A percentile compares a stretch with the other conserved stretches of the same genome.
These are phyloP conservation scores for Viola odorata DNA, from an alignment of 345 rosid genomes.

Conservation along the genomic window DNA sequence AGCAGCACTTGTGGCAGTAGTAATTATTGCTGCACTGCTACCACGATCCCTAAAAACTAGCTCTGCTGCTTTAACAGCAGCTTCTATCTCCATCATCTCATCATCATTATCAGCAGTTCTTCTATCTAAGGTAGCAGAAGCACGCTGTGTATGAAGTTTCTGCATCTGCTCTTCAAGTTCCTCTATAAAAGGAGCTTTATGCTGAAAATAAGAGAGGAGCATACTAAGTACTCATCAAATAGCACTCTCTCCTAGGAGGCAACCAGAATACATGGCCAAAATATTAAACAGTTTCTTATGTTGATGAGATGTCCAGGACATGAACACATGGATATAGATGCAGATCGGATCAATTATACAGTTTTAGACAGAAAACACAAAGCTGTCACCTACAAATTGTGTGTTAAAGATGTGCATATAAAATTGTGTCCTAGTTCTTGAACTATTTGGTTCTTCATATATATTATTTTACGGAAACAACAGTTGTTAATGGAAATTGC, in stretches of 20 bases:
- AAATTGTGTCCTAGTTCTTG: too few relatives aligned
- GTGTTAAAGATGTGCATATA: too few relatives aligned
- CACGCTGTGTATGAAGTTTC: constrained; percentile 70
- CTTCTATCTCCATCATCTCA: constrained; percentile 78
- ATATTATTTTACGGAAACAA: too few relatives aligned
- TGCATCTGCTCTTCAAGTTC: constrained; percentile 87
- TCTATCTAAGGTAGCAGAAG: constrained; percentile 64
- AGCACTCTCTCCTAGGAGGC: not conserved
- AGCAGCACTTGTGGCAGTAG: constrained; percentile 68
- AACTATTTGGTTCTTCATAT: too few relatives aligned
- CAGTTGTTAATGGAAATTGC: too few relatives aligned
- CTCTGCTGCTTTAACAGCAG: constrained; percentile 81
- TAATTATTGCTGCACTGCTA: constrained; percentile 48
- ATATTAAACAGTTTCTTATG: not conserved
- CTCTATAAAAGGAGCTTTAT: constrained; percentile 82
- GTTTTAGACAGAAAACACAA: too few relatives aligned
- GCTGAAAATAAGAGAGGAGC: constrained; percentile 34
- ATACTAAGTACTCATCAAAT: not conserved
- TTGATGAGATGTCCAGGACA: not conserved
- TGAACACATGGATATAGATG: not conserved
- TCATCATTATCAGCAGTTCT: constrained; percentile 77
- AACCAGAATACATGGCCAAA: not conserved
- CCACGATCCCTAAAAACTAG: constrained; percentile 55
- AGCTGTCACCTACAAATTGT: too few relatives aligned
- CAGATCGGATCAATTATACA: not conserved